Base-by-base conservation (phyloP, 2,329 filamentous ascomycete species). In the Fusarium succisae region DNA sequence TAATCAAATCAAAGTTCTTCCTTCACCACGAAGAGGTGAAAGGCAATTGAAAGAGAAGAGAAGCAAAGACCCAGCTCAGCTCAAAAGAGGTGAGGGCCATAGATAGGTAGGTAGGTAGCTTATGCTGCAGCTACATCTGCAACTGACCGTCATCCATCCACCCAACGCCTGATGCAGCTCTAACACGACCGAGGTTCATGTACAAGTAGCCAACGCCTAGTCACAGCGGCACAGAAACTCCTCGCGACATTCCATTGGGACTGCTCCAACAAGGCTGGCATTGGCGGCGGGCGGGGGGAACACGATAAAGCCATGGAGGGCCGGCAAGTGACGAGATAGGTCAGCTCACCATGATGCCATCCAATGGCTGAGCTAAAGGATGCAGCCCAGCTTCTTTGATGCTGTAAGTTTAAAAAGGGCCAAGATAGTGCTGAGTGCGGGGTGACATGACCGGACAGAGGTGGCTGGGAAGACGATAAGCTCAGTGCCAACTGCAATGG, bases 111-210 rank as follows among this genome's bases (percentile, higher is more conserved):
- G 32, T 35, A 51, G 48, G 48, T 53, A 59, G 71, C 53, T 69
- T 70, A 68, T 61, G 65, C 65, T 68, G 47, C 63, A 68, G 38
- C 59, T 55, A 32, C 56, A 63, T 32, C 60, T 74, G 53, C 48
- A 73, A 41, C 54, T 72, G 56, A 65, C 70, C 76, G 73, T 75
- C 76, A 78, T 71, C 45, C 59, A 73, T 18, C 51, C 35, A 54
- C 24, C 63, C 55, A 63, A 66, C 44, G 30, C 59, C 59, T 67
- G 57, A 69, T 72, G 30, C 66, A 69, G 63, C 54, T 72, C 63
- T 63, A 57, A 56, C 61, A 69, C 22, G 30, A n/a, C 37, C 54
- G 13, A 66, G 50, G 73, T 78, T 59, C 63, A 30, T 63, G 54
- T 78, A 78, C 76, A 75, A 57, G 26, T 12, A 37, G 9, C 8